Conservation (phyloP, 352 stramenopile genomes). For the Globisporangium mamillatum region DNA sequence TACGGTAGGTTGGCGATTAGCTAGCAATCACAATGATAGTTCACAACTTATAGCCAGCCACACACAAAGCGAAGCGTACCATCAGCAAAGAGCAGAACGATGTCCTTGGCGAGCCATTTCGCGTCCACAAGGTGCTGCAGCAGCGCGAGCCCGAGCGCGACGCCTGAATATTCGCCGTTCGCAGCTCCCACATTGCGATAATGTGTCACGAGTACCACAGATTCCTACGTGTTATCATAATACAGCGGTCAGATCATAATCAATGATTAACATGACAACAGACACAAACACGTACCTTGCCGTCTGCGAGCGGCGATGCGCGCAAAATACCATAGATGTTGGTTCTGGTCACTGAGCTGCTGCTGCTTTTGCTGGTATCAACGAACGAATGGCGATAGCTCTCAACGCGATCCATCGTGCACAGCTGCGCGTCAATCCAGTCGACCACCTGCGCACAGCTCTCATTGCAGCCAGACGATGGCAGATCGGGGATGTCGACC, state of each 20-base stretch:
- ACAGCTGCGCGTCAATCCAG: conserved; percentile 62
- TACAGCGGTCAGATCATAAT: not conserved
- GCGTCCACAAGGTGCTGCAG: conserved; percentile 53
- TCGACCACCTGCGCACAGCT: conserved; percentile 47
- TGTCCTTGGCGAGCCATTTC: conserved; percentile 81
- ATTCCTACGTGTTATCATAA: conserved; percentile 24
- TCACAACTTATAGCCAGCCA: not conserved
- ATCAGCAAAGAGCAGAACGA: conserved; percentile 76
- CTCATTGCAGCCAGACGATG: conserved; percentile 31
- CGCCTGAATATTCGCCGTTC: conserved; percentile 46
- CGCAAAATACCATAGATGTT: conserved; percentile 83
- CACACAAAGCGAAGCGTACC: conserved; percentile 27
- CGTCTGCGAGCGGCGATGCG: conserved; percentile 66
- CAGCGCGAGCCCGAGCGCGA: conserved; percentile 56
- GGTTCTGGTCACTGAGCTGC: conserved; percentile 25
- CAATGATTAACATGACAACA: conserved; percentile 6
- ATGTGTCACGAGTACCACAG: conserved; percentile 69
- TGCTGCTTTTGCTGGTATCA: conserved; percentile 1
- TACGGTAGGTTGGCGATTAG: not conserved
- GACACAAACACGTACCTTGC: conserved; percentile 39
- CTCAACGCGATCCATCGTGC: conserved; percentile 52
- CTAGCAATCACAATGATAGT: not conserved
- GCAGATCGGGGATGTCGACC: conserved; percentile 30
- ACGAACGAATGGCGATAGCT: conserved; percentile 55
- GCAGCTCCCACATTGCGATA: conserved; percentile 51